Conservation (phyloP, 352 stramenopile genomes). For the Globisporangium nagaii region DNA sequence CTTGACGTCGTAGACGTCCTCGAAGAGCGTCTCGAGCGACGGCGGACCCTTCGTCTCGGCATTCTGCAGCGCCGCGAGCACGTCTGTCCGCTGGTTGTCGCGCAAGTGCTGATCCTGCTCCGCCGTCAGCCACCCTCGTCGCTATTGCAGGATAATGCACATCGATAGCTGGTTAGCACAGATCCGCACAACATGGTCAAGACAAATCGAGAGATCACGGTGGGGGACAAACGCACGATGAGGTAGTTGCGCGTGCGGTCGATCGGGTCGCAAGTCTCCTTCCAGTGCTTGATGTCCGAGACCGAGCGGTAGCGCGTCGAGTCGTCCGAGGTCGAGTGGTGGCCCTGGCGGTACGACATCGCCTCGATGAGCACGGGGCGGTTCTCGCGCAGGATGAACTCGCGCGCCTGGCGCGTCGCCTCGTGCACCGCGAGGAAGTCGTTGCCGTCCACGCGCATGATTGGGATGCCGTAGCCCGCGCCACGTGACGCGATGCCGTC, state of each 20-base stretch:
- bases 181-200: neutral
- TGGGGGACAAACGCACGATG: slow-evolving; percentile 43
- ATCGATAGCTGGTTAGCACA: neutral
- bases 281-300: slow-evolving; percentile 92
- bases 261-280: slow-evolving; percentile 88
- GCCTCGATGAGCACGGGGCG: slow-evolving; percentile 95
- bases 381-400: slow-evolving; percentile 87
- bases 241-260: slow-evolving; percentile 90
- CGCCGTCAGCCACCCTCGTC: slow-evolving; percentile 86
- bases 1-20: slow-evolving; percentile 97
- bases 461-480: slow-evolving; percentile 94
- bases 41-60: slow-evolving; percentile 91
- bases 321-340: slow-evolving; percentile 99
- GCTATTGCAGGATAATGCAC: slow-evolving; percentile 5
- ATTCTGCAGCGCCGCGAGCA: slow-evolving; percentile 75
- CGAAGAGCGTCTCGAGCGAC: slow-evolving; percentile 90
- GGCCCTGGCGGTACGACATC: slow-evolving; percentile 98
- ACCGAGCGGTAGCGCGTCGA: slow-evolving; percentile 92
- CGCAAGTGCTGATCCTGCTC: slow-evolving; percentile 77
- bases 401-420: slow-evolving; percentile 85
- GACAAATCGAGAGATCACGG: slow-evolving; percentile 5
- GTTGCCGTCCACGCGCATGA: slow-evolving; percentile 97
- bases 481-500: slow-evolving; percentile 95
- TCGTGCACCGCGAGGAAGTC: slow-evolving; percentile 96
- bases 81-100: slow-evolving; percentile 86